Percentiles rank a stretch among this genome's conserved stretches.
phyloP scores from a whole-genome alignment of 2,329 filamentous ascomycete species.

The Botrytis squamosa region DNA sequence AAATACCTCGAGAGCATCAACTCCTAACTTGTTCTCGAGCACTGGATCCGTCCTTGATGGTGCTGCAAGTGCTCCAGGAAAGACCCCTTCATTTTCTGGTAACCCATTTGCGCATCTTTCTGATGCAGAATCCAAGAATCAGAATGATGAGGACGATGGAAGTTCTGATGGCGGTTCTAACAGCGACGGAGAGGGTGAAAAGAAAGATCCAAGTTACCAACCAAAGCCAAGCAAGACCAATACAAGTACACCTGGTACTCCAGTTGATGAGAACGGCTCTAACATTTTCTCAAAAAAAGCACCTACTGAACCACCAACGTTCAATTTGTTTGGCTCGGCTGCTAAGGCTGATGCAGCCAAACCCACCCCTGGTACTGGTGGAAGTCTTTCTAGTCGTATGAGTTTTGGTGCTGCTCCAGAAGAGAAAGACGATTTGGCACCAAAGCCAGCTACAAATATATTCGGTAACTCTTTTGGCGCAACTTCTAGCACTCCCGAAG shows the following conservation, averaged over 20 bases:
- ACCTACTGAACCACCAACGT: conserved; percentile 36
- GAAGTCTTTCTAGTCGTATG: conserved; percentile 57
- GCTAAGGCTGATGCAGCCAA: conserved; percentile 38
- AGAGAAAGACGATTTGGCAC: conserved; percentile 39
- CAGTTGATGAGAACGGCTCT: conserved; percentile 31
- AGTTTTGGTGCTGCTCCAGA: conserved; percentile 49
- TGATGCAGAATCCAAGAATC: conserved; percentile 46
- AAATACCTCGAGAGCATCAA: conserved; percentile 34
- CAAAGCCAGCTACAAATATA: conserved; percentile 32
- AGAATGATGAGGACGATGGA: conserved; percentile 46
- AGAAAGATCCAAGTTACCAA: conserved; percentile 35
- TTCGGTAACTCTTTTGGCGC: conserved; percentile 26
- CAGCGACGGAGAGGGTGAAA: conserved; percentile 44
- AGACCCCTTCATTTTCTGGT: conserved; percentile 30
- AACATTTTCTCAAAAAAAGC: conserved; percentile 35
- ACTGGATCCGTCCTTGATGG: conserved; percentile 35
- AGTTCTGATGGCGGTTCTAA: conserved; percentile 45
- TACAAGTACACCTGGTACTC: conserved; percentile 27
- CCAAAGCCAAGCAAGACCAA: conserved; percentile 26
- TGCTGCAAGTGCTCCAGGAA: conserved; percentile 25
- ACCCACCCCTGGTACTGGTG: conserved; percentile 39
- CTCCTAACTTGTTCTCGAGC: conserved; percentile 31
- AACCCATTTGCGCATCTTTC: conserved; percentile 64
- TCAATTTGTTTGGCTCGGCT: conserved; percentile 40
- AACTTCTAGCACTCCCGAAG: conserved; percentile 37